Base-by-base conservation (phyloP, 1,284 basidiomycete species). In the Coniferiporia weirii region DNA sequence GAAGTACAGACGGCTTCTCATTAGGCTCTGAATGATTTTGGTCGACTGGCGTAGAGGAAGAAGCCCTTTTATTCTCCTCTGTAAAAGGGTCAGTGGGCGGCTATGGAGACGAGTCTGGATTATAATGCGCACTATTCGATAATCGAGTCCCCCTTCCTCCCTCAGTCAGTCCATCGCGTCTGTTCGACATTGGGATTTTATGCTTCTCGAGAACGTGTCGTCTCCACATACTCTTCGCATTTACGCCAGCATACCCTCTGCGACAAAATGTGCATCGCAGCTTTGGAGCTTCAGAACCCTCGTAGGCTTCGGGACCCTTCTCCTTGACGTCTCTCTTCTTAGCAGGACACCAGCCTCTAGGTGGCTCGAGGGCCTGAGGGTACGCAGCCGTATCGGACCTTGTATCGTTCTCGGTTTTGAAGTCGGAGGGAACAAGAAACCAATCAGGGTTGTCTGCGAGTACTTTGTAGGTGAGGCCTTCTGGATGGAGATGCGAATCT, bases 151-250 rank as follows among this genome's bases (percentile, higher is more conserved):
- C 66, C 5, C 67, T 65, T 48, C 84, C 78, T 56, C 78, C 77
- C 52, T 83, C 79, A 49, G 87, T 84, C 51, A 74, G 75, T 51
- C 78, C 82, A 63, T 89, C 89, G 56, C 89, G 81, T 44, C 89
- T 78, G 66, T 91, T 91, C 40, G 87, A 78, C 89, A 91, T 91
- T 35, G 88, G 86, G 66, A 91, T 88, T 71, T 89, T 90, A 70
- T 91, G 89, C 66, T 91, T 91, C 71, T 91, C 89, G 63, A 86
- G 89, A 17, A 91, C 88, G 69, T 91, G 89, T 57, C 89, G 77
- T 59, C 89, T 75, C 89, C 89, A 91, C 89, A 91, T 91, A 65
- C 88, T 90, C 71, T 91, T 91, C 8, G 89, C 89, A 67, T 91
- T 91, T 27, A 89, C 85, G 9, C 89, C 89, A 3, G 87, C 85